Evolutionary conservation across 768 basidiomycete species (phyloP), one percentile per base, ranked within the genome.

Genomic region (Fomitopsis serialis): DNA sequence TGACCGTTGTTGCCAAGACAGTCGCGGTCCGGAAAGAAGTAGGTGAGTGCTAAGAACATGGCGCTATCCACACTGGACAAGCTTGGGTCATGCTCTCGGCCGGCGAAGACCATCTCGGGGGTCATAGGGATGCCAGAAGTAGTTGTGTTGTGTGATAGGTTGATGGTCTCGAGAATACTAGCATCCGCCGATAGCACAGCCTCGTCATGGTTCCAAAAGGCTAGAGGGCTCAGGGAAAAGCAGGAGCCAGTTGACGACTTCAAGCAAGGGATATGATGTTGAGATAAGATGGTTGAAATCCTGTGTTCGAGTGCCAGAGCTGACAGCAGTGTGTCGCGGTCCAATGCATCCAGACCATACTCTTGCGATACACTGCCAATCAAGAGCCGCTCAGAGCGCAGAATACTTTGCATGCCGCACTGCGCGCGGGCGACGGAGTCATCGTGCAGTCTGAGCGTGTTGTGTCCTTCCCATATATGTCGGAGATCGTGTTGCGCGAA

Each of bases 381-480:
- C 44, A 94, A 71, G 42, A 94, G 74, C 32, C 88, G 81, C 62
- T 94, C 92, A 23, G 90, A 77, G 17, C 91, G 84, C 17, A 93
- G 70, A 10, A 87, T 84, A 43, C 81, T 77, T 34, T 84, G 84
- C 45, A 75, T 75, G 19, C 81, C 79, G 61, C 91, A 93, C 57
- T 84, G 79, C 2, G 86, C 85, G 21, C 83, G 80, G 42, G 82
- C 78, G 25, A 89, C 73, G 23, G 87, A 79, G 65, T 92, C 89
- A 52, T 84, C 82, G 40, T 81, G 79, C 19, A 83, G 74, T 52
- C 79, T 82, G 35, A 93, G 72, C 27, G 80, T 75, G 46, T 77
- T 71, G 50, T 87, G 77, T 21, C 75, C 81, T 6, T 83, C 75
- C 89, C 89, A 92, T 29, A 92, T 67, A 61, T 89, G 75, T 53